Conservation (phyloP, 148 eudicot species). For the Rhododendron vialii region DNA sequence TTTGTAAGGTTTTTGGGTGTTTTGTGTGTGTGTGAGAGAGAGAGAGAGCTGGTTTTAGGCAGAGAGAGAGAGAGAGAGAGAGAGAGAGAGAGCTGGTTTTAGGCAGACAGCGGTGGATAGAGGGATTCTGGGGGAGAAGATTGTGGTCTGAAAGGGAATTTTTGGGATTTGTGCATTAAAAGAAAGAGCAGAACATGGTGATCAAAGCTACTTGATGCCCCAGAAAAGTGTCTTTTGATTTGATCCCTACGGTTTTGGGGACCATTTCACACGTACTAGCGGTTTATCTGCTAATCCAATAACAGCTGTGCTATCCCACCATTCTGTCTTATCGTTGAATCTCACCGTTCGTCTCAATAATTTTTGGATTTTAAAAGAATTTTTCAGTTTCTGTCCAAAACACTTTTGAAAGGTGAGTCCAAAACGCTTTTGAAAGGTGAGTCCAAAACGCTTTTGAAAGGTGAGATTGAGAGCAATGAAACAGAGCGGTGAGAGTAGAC, state of each 20-base stretch:
- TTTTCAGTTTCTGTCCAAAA: too few relatives aligned
- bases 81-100: not conserved
- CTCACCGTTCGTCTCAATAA: accelerated
- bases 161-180: constrained; percentile 4
- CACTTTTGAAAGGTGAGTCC: too few relatives aligned
- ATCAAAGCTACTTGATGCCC: not conserved
- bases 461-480: too few relatives aligned
- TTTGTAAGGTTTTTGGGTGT: too few relatives aligned
- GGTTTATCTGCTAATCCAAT: not conserved
- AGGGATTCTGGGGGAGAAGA: not conserved
- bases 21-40: not conserved
- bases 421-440: too few relatives aligned
- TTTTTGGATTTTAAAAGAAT: too few relatives aligned
- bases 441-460: too few relatives aligned
- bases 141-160: not conserved
- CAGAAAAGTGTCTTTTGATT: not conserved
- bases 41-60: not conserved
- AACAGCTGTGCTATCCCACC: too few relatives aligned
- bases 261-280: not conserved
- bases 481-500: too few relatives aligned
- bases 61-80: not conserved
- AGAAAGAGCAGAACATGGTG: not conserved
- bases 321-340: too few relatives aligned
- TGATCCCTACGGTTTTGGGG: not conserved
- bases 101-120: not conserved